Conservation (phyloP, 2,329 filamentous ascomycete species). For the Pseudonectria buxi region DNA sequence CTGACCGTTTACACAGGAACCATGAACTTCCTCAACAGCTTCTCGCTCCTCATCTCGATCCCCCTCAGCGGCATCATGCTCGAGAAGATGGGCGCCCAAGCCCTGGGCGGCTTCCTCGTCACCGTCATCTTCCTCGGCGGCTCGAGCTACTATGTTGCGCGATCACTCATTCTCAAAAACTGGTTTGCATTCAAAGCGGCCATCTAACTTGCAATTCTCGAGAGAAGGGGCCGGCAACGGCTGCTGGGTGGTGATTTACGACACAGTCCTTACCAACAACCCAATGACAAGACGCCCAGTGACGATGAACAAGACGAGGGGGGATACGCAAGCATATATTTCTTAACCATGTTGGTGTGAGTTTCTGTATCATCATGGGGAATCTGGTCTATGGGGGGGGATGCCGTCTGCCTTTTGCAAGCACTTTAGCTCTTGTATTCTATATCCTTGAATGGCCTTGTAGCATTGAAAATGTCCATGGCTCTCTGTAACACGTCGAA, state of each 20-base stretch:
- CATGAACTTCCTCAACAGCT: conserved; percentile 38
- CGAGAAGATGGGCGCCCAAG: conserved; percentile 35
- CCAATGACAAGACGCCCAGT: too few species aligned
- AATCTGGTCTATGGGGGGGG: too few species aligned
- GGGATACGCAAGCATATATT: too few species aligned
- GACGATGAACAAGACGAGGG: too few species aligned
- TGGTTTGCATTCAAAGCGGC: conserved; percentile 15
- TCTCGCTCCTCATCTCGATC: conserved; percentile 38
- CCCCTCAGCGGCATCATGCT: conserved; percentile 40
- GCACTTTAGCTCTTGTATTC: too few species aligned
- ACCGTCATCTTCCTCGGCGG: conserved; percentile 33
- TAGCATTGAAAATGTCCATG: not conserved
- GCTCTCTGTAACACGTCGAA: not conserved
- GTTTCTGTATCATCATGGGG: too few species aligned
- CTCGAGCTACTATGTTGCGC: conserved; percentile 23
- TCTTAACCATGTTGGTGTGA: too few species aligned
- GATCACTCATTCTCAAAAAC: conserved; percentile 18
- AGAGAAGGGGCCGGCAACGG: not conserved
- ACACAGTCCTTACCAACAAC: too few species aligned
- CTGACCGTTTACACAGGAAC: conserved; percentile 27
- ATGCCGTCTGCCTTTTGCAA: too few species aligned
- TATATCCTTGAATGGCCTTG: too few species aligned
- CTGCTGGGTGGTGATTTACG: too few species aligned
- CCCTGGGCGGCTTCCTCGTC: conserved; percentile 39
- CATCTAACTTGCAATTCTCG: conserved; percentile 6